These are phyloP conservation scores for Immersiella caudata DNA, from an alignment of 495 filamentous ascomycete species.

Conservation along the genomic window DNA sequence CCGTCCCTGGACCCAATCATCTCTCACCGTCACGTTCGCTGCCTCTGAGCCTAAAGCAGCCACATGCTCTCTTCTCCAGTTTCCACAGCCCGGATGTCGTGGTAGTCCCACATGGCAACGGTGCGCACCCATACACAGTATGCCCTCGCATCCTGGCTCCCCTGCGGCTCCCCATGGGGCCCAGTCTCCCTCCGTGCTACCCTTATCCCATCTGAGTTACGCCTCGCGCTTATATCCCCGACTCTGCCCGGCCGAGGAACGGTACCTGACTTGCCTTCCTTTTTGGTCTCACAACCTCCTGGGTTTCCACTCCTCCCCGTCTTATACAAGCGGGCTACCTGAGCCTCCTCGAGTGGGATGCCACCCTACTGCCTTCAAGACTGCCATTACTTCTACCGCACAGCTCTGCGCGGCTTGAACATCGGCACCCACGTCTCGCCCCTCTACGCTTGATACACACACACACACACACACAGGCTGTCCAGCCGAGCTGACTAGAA, in stretches of 20 bases:
- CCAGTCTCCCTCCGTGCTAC: not conserved
- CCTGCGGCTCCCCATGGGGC: not conserved
- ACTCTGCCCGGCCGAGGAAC: conserved; percentile 25
- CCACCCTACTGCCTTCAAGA: conserved; percentile 82
- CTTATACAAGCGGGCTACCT: conserved; percentile 2
- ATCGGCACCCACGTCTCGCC: conserved; percentile 75
- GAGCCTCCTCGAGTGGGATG: conserved; percentile 58
- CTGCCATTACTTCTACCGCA: conserved; percentile 92
- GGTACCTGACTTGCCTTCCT: conserved; percentile 13
- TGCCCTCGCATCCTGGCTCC: not conserved
- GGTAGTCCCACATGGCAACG: conserved; percentile 15
- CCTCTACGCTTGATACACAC: conserved; percentile 62
- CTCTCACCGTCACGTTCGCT: conserved; percentile 13
- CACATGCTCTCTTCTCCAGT: conserved; percentile 25
- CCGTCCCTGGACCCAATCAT: conserved; percentile 42
- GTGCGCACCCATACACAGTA: not conserved
- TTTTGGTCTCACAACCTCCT: conserved; percentile 7
- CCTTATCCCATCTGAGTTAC: conserved; percentile 1
- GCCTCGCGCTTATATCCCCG: conserved; percentile 30
- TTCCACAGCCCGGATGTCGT: conserved; percentile 13
- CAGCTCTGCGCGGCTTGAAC: conserved; percentile 77
- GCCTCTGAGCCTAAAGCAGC: conserved; percentile 29
- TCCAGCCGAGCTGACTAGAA: conserved; percentile 43
- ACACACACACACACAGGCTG: conserved; percentile 37
- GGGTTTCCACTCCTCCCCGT: conserved; percentile 9